These are phyloP conservation scores for Pholiota microspora DNA, from an alignment of 768 basidiomycete species.

Conservation along the genomic window DNA sequence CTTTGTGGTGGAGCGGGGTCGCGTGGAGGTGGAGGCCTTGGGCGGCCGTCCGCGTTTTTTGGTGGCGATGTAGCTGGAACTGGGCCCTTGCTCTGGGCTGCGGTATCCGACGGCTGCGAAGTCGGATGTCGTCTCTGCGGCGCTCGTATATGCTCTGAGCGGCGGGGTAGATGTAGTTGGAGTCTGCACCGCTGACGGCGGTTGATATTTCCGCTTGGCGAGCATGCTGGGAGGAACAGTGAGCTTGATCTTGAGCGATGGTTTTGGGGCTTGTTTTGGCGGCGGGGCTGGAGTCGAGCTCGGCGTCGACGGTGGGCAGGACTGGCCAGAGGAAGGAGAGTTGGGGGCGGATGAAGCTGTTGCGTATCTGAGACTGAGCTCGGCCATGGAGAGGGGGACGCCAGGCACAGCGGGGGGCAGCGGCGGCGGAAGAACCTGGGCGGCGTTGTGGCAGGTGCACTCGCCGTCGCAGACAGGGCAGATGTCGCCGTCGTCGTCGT, in stretches of 20 bases:
- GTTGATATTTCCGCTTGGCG: slow-evolving; percentile 32
- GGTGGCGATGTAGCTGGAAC: slow-evolving; percentile 20
- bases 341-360: slow-evolving; percentile 13
- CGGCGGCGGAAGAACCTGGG: slow-evolving; percentile 11
- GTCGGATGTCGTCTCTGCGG: slow-evolving; percentile 36
- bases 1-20: slow-evolving; percentile 7
- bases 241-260: slow-evolving; percentile 71
- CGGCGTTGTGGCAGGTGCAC: slow-evolving; percentile 70
- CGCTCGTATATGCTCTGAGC: slow-evolving; percentile 25
- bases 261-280: slow-evolving; percentile 26
- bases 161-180: not conserved
- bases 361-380: slow-evolving; percentile 36
- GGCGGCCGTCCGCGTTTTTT: slow-evolving; percentile 59
- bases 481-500: slow-evolving; percentile 84
- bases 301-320: slow-evolving; percentile 32
- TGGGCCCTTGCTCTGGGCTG: slow-evolving; percentile 10
- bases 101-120: slow-evolving; percentile 35
- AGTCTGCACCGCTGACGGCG: not conserved
- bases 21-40: slow-evolving; percentile 37
- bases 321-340: slow-evolving; percentile 11
- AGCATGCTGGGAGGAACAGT: slow-evolving; percentile 59
- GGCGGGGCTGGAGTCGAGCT: slow-evolving; percentile 27
- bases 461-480: slow-evolving; percentile 91
- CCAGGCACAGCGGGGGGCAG: slow-evolving; percentile 15
- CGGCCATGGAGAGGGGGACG: slow-evolving; percentile 32